phyloP scores from a whole-genome alignment of 1,284 basidiomycete species.

The Leucoagaricus sp. region DNA sequence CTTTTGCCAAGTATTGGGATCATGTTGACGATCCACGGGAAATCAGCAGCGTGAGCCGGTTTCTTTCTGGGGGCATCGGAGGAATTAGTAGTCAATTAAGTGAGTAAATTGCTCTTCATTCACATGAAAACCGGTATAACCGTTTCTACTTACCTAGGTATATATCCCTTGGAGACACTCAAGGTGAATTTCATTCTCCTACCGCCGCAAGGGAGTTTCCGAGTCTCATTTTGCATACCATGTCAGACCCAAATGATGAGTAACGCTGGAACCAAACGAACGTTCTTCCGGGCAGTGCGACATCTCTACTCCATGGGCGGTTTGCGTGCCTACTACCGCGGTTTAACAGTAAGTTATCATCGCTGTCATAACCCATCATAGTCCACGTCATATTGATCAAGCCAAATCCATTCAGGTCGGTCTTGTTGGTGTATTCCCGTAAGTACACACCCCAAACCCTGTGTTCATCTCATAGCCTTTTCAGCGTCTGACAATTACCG shows the following conservation, averaged over 20 bases:
- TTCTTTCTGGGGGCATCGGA: conserved; percentile 94
- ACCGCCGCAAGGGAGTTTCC: neutral
- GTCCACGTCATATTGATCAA: conserved; percentile 7
- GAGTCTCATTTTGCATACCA: conserved; percentile 8
- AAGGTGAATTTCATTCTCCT: conserved; percentile 50
- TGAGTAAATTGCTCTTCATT: conserved; percentile 36
- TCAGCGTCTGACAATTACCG: too few relatives aligned
- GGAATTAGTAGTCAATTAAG: conserved; percentile 94
- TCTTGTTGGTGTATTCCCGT: conserved; percentile 89
- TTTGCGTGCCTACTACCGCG: conserved; percentile 86
- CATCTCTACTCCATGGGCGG: conserved; percentile 84
- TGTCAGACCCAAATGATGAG: conserved; percentile 92
- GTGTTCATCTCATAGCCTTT: neutral
- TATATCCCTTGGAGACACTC: conserved; percentile 87
- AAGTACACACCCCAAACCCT: conserved; percentile 29
- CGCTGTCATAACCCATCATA: conserved; percentile 19
- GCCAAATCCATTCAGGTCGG: conserved; percentile 62
- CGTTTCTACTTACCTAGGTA: conserved; percentile 49
- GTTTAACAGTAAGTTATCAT: conserved; percentile 69
- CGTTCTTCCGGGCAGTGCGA: conserved; percentile 60
- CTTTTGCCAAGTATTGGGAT: conserved; percentile 93
- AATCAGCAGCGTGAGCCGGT: conserved; percentile 90
- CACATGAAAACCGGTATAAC: conserved; percentile 18
- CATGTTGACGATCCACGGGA: conserved; percentile 87
- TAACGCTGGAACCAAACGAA: conserved; percentile 61